A percentile compares a stretch with the other conserved stretches of the same genome.
phyloP scores from a whole-genome alignment of 2,329 filamentous ascomycete species.

The Apiospora arundinis region DNA sequence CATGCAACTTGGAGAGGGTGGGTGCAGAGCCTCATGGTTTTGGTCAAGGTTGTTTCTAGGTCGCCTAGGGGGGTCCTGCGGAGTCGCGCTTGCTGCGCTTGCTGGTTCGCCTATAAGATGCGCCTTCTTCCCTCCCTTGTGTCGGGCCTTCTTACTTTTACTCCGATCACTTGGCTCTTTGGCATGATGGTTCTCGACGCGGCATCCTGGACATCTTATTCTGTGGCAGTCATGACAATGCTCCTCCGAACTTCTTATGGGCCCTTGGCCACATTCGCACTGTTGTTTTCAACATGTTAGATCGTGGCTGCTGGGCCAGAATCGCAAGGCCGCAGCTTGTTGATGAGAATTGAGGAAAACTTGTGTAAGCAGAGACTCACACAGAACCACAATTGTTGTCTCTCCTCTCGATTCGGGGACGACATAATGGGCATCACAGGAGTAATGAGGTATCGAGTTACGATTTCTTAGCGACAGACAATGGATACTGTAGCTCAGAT shows the following conservation, averaged over 20 bases:
- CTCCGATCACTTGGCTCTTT: not conserved
- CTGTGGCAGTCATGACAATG: not conserved
- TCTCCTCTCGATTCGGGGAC: not conserved
- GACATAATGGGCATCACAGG: not conserved
- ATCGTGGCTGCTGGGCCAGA: not conserved
- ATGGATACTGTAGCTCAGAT: not conserved
- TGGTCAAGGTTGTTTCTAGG: not conserved
- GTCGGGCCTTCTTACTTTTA: not conserved
- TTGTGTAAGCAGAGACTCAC: not conserved
- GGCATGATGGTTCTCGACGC: not conserved
- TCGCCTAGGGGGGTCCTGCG: not conserved
- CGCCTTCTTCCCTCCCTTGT: not conserved
- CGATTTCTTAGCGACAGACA: not conserved
- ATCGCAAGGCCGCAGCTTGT: not conserved
- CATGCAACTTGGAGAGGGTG: not conserved
- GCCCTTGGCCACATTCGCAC: not conserved
- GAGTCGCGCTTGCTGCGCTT: not conserved
- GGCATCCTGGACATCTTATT: not conserved
- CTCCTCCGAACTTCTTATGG: not conserved
- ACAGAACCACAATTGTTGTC: not conserved
- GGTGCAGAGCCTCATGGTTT: not conserved
- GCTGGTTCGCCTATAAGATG: not conserved
- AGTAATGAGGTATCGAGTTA: not conserved
- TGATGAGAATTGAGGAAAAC: not conserved
- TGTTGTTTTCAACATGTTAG: not conserved